Conservation (phyloP, 805 yeast species). For the Lipomyces starkeyi region DNA sequence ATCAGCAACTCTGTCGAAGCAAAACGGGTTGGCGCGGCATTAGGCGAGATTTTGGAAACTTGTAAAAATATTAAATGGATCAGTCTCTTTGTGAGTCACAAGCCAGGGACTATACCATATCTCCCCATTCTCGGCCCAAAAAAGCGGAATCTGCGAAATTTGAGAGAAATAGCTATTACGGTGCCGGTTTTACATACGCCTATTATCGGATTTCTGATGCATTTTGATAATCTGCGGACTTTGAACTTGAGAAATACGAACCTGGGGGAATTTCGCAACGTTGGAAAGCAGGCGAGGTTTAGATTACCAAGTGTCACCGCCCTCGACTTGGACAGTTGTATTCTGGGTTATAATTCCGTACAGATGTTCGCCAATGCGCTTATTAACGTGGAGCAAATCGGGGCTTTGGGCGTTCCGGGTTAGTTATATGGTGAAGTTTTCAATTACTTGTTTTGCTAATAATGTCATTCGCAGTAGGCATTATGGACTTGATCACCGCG, state of each 20-base stretch:
- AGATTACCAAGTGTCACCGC: conserved; percentile 1
- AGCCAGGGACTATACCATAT: background rate
- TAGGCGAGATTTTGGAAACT: conserved; percentile 2
- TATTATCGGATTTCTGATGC: background rate
- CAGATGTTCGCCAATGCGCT: background rate
- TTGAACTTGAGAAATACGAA: background rate
- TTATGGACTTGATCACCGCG: background rate
- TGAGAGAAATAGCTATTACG: background rate
- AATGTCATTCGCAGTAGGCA: background rate
- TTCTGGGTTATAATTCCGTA: background rate
- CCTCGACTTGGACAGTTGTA: background rate
- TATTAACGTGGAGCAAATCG: background rate
- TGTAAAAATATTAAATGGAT: background rate
- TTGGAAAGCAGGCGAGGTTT: conserved; percentile 4
- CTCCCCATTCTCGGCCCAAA: background rate
- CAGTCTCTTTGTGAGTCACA: background rate
- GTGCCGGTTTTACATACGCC: background rate
- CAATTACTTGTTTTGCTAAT: background rate
- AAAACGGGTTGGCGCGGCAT: background rate
- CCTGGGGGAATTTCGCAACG: background rate
- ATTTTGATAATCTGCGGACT: background rate
- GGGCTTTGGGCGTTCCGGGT: background rate
- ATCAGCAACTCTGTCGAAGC: background rate
- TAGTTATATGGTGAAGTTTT: background rate
- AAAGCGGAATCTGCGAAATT: background rate